Percentiles rank a stretch among this genome's conserved stretches.
Conservation (phyloP, 2,329 filamentous ascomycete species). For the Calonectria pseudoturangicola region DNA sequence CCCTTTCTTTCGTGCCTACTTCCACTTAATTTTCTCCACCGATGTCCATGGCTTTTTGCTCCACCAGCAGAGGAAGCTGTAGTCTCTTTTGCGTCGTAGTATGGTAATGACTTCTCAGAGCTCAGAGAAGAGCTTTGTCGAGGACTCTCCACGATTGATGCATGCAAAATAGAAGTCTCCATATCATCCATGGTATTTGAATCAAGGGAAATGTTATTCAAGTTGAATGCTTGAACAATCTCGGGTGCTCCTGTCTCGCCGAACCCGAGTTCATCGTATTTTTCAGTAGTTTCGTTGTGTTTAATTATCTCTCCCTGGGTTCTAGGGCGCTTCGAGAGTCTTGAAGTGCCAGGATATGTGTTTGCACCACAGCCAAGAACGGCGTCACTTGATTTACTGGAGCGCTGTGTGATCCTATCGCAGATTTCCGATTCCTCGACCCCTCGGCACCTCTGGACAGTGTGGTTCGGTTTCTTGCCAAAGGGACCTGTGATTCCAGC, state of each 20-base stretch:
- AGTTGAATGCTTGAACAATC: slow-evolving; percentile 28
- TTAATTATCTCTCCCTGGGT: slow-evolving; percentile 31
- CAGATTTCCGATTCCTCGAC: slow-evolving; percentile 12
- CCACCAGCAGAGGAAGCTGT: slow-evolving; percentile 6
- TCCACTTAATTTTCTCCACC: slow-evolving; percentile 61
- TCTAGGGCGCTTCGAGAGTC: slow-evolving; percentile 37
- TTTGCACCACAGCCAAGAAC: slow-evolving; percentile 33
- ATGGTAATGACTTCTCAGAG: slow-evolving; percentile 31
- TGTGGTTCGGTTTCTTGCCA: slow-evolving; percentile 80
- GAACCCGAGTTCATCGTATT: not conserved
- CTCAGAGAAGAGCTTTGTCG: slow-evolving; percentile 30
- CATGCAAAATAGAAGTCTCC: slow-evolving; percentile 15
- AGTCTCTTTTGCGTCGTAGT: slow-evolving; percentile 41
- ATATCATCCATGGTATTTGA: not conserved
- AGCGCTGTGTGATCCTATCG: not conserved
- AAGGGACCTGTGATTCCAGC: slow-evolving; percentile 87
- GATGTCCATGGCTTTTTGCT: slow-evolving; percentile 55
- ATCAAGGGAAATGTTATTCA: slow-evolving; percentile 32
- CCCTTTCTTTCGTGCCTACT: slow-evolving; percentile 62
- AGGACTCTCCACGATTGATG: slow-evolving; percentile 39
- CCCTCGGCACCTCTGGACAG: slow-evolving; percentile 53
- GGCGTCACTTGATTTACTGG: slow-evolving; percentile 45
- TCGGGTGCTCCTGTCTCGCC: slow-evolving; percentile 34
- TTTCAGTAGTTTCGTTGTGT: slow-evolving; percentile 16
- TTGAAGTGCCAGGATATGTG: slow-evolving; percentile 38